These are phyloP conservation scores for Tarenaya hassleriana DNA, from an alignment of 345 rosid genomes.

Conservation along the genomic window DNA sequence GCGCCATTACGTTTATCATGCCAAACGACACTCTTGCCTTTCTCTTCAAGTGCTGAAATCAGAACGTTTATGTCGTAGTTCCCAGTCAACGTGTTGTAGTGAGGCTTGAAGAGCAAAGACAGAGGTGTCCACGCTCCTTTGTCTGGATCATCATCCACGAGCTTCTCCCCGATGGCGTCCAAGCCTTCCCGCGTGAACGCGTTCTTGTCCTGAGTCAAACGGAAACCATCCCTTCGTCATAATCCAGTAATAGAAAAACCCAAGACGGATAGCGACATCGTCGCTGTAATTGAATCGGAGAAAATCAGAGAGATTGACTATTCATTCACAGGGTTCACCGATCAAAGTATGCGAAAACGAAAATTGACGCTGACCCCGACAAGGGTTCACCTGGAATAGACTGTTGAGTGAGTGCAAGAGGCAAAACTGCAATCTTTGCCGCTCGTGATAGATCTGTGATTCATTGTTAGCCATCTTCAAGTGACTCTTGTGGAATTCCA, in stretches of 20 bases:
- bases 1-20: slow-evolving; percentile 67
- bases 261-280: not conserved
- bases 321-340: not conserved
- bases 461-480: slow-evolving; percentile 35
- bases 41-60: slow-evolving; percentile 61
- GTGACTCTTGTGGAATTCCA: slow-evolving; percentile 4
- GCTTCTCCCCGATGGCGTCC: slow-evolving; percentile 55
- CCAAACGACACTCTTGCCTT: slow-evolving; percentile 63
- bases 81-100: slow-evolving; percentile 69
- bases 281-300: not conserved
- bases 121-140: slow-evolving; percentile 60
- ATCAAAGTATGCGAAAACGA: not conserved
- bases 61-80: slow-evolving; percentile 85
- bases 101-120: slow-evolving; percentile 69
- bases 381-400: slow-evolving; percentile 68
- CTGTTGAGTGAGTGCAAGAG: slow-evolving; percentile 85
- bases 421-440: slow-evolving; percentile 74
- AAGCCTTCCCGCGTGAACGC: slow-evolving; percentile 58
- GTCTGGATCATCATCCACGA: slow-evolving; percentile 50
- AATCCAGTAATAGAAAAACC: not conserved
- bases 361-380: not conserved
- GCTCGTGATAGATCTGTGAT: slow-evolving; percentile 63
- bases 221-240: too few relatives aligned
- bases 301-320: not conserved
- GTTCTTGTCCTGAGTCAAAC: slow-evolving; percentile 47